Evolutionary conservation across 2,329 filamentous ascomycete genomes (phyloP).

Genomic region (Talaromyces rugulosus): DNA sequence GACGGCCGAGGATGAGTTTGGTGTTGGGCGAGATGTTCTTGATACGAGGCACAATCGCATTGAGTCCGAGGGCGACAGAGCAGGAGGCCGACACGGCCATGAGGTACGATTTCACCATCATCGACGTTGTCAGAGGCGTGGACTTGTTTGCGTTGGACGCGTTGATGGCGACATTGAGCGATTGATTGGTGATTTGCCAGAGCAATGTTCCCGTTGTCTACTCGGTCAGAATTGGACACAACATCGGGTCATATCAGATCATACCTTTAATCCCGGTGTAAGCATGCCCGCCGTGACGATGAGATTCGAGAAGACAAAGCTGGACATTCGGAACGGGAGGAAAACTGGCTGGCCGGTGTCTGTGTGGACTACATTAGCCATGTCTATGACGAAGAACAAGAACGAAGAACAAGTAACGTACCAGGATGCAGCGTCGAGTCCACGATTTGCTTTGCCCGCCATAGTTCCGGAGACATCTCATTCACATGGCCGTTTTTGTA

Average conservation of each 20-base stretch:
- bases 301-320: conserved; percentile 88
- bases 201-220: conserved; percentile 78
- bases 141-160: conserved; percentile 98
- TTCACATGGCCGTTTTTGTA: conserved; percentile 81
- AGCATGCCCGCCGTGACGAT: conserved; percentile 97
- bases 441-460: conserved; percentile 94
- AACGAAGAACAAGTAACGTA: conserved; percentile 37
- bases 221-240: not conserved
- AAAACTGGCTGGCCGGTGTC: conserved; percentile 91
- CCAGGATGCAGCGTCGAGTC: conserved; percentile 95
- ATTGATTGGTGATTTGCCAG: conserved; percentile 97
- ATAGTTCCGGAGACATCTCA: conserved; percentile 84
- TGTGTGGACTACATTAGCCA: conserved; percentile 45
- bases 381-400: conserved; percentile 16
- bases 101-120: conserved; percentile 84
- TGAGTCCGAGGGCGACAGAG: conserved; percentile 87
- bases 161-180: conserved; percentile 97
- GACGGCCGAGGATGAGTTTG: conserved; percentile 70
- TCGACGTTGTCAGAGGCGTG: conserved; percentile 73
- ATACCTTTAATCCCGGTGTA: conserved; percentile 73
- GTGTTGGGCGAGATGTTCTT: conserved; percentile 71
- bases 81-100: conserved; percentile 91
- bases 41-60: conserved; percentile 80
- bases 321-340: conserved; percentile 95
- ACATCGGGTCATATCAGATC: conserved; percentile 15